A percentile compares a stretch with the other conserved stretches of the same genome.
Evolutionary conservation across 169 alveolate genomes (phyloP).

Genomic region (Eimeria brunetti): DNA sequence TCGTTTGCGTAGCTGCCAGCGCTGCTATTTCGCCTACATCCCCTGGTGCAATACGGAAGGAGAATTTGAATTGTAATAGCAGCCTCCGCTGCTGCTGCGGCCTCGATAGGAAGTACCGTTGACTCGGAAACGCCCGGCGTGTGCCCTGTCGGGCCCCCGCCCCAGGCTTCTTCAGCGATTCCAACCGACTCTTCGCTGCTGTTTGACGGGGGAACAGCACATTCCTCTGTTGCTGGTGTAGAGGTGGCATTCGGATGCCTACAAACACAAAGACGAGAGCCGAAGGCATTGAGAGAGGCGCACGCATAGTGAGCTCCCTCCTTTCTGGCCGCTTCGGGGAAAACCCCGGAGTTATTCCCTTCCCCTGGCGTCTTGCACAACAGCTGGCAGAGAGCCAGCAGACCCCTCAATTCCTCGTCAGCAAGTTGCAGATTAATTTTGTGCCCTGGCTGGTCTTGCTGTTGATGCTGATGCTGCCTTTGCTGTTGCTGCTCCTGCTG

Average conservation of each 20-base stretch:
- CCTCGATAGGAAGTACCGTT: constrained; percentile 61
- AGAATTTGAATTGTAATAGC: constrained; percentile 53
- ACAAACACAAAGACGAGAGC: constrained; percentile 36
- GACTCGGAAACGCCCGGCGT: constrained; percentile 25
- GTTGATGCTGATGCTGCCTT: constrained; percentile 16
- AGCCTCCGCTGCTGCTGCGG: constrained; percentile 70
- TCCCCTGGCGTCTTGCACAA: constrained; percentile 35
- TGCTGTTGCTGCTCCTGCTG: constrained; percentile 46
- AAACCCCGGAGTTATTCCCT: neutral
- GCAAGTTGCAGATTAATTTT: constrained; percentile 36
- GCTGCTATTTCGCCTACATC: constrained; percentile 67
- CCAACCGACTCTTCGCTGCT: constrained; percentile 53
- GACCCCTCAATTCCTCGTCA: constrained; percentile 57
- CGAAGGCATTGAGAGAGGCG: constrained; percentile 37
- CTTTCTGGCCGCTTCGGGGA: neutral
- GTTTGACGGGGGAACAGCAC: constrained; percentile 27
- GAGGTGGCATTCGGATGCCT: constrained; percentile 13
- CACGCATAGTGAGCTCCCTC: constrained; percentile 56
- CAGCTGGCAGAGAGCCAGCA: constrained; percentile 60
- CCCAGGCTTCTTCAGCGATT: constrained; percentile 16
- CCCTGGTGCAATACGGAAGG: constrained; percentile 64
- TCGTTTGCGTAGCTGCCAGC: constrained; percentile 60
- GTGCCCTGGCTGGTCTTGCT: constrained; percentile 1
- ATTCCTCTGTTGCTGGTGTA: neutral
- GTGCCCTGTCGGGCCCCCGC: constrained; percentile 24